These are phyloP conservation scores for Phytophthora aleatoria DNA, from an alignment of 352 stramenopile genomes.

Conservation along the genomic window DNA sequence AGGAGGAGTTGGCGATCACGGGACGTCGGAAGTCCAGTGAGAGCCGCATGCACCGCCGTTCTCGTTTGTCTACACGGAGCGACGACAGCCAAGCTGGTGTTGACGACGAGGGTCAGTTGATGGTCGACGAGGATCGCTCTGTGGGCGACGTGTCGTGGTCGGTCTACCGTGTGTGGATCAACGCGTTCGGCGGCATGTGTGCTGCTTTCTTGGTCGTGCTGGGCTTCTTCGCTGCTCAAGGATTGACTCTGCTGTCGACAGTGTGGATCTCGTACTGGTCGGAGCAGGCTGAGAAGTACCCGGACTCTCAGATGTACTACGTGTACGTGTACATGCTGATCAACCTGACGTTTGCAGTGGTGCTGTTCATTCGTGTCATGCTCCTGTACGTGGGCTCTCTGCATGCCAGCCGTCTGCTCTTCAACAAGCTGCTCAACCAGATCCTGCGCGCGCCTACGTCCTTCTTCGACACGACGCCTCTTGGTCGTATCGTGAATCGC, in stretches of 20 bases:
- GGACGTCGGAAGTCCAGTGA: slow-evolving; percentile 29
- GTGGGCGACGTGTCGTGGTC: slow-evolving; percentile 74
- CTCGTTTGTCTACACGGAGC: slow-evolving; percentile 56
- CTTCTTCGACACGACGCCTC: slow-evolving; percentile 71
- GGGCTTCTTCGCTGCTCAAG: slow-evolving; percentile 56
- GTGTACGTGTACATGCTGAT: slow-evolving; percentile 86
- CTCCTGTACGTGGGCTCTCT: slow-evolving; percentile 68
- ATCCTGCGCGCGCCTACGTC: slow-evolving; percentile 51
- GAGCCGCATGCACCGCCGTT: slow-evolving; percentile 39
- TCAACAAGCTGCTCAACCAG: slow-evolving; percentile 58
- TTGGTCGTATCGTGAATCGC: slow-evolving; percentile 71
- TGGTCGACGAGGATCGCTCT: slow-evolving; percentile 75
- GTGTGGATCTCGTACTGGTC: slow-evolving; percentile 96
- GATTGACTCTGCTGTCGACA: slow-evolving; percentile 58
- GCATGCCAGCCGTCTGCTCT: slow-evolving; percentile 63
- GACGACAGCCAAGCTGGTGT: slow-evolving; percentile 47
- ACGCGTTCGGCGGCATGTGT: slow-evolving; percentile 61
- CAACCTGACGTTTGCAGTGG: slow-evolving; percentile 57
- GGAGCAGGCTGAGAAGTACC: slow-evolving; percentile 58
- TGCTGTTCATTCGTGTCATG: slow-evolving; percentile 66
- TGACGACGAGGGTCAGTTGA: slow-evolving; percentile 47
- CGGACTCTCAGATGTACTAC: slow-evolving; percentile 77
- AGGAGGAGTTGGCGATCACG: slow-evolving; percentile 38
- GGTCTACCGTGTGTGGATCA: slow-evolving; percentile 70
- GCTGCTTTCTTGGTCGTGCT: slow-evolving; percentile 57